Base-by-base conservation (phyloP, 805 yeast species). In the Pichia kluyveri region DNA sequence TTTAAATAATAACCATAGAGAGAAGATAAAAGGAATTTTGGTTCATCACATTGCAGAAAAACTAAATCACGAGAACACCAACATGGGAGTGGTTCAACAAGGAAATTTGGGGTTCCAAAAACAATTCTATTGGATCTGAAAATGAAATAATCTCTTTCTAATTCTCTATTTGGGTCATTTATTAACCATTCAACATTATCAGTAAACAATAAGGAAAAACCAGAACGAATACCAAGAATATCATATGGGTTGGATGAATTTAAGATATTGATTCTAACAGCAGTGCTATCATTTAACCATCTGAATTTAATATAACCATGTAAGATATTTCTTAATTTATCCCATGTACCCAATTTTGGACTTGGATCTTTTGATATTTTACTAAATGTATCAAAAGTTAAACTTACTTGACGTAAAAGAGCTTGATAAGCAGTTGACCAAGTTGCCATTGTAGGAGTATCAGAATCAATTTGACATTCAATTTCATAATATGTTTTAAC, bases 291-390 rank as follows among this genome's bases (percentile, higher is more conserved):
- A 23, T 76, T 63, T 3, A 65, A 65, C 72, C 86, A 76, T 15
- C 66, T 59, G 47, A 88, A 70, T 2, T 62, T 64, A 8, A 54
- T 27, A 18, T 77, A 74, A 0, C 96, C 95, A 67, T 90, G 97
- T 56, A 88, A 68, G 15, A 83, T 71, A 30, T 81, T 72, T 44
- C 96, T 69, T 28, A 88, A 65, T 61, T 89, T 91, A 64, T 90
- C 98, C 98, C 98, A 90, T 55, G 89, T 82, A 0, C 98, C 98
- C 14, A 88, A 67, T 55, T 83, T 84, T 4, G 79, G 75, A 2
- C 96, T 86, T 0, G 90, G 90, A 61, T 90, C 98, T 15, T 85
- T 67, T 0, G 95, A 96, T 0, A 96, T 95, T 61, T 91, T 90
- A 1, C 95, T 80, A 60, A 90, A 86, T 41, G 83, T 80, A 56